These are phyloP conservation scores for Syzygium grande DNA, from an alignment of 345 rosid species.

Conservation along the genomic window DNA sequence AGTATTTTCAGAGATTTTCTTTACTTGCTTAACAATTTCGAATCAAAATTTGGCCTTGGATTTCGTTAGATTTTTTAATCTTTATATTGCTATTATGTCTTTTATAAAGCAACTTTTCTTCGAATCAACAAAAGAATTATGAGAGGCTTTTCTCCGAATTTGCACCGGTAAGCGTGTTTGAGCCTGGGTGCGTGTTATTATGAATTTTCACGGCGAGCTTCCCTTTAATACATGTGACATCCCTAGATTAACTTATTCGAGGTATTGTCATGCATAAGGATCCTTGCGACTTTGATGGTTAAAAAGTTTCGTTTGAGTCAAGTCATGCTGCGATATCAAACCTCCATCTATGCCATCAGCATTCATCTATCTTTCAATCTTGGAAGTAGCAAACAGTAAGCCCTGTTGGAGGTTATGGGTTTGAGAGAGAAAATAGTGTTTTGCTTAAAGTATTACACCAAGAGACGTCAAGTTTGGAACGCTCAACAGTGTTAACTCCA, in stretches of 20 bases:
- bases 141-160: too few relatives aligned
- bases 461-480: too few relatives aligned
- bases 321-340: not conserved
- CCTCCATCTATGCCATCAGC: not conserved
- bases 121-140: not conserved
- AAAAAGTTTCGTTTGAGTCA: not conserved
- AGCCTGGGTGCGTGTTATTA: not conserved
- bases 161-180: not conserved
- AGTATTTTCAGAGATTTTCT: not conserved
- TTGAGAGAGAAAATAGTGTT: too few relatives aligned
- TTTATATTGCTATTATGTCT: not conserved
- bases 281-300: not conserved
- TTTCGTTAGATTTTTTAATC: not conserved
- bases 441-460: too few relatives aligned
- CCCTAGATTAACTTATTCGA: too few relatives aligned
- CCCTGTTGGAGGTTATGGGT: too few relatives aligned
- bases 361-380: not conserved
- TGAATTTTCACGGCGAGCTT: not conserved
- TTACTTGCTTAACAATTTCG: not conserved
- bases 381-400: too few relatives aligned
- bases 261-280: not conserved
- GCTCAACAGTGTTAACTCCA: too few relatives aligned
- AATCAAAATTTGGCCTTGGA: not conserved
- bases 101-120: not conserved
- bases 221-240: not conserved